These are phyloP conservation scores for Kodamaea alishanica DNA, from an alignment of 1,139 yeast species.

Conservation along the genomic window DNA sequence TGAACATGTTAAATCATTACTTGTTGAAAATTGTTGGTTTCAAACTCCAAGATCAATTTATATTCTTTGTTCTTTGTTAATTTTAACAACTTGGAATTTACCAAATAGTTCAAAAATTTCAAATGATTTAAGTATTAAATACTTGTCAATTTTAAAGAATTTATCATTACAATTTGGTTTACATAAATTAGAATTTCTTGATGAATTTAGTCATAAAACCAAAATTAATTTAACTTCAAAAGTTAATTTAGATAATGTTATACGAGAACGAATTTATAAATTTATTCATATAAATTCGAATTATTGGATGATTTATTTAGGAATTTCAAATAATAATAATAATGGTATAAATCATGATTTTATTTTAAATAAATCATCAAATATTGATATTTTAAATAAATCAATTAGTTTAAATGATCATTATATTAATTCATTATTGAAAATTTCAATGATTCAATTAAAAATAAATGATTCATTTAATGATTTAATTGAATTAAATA, in stretches of 20 bases:
- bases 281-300: constrained; percentile 43
- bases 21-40: constrained; percentile 44
- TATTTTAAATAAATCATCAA: constrained; percentile 36
- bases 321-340: constrained; percentile 37
- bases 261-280: constrained; percentile 45
- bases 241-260: constrained; percentile 31
- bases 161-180: constrained; percentile 44
- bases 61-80: constrained; percentile 36
- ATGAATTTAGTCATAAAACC: constrained; percentile 45
- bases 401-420: constrained; percentile 23
- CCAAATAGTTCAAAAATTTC: constrained; percentile 32
- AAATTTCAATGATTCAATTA: constrained; percentile 40
- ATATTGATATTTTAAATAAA: constrained; percentile 23
- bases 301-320: constrained; percentile 43
- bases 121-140: constrained; percentile 38
- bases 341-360: constrained; percentile 44
- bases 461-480: constrained; percentile 41
- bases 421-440: constrained; percentile 39
- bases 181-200: constrained; percentile 41
- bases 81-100: constrained; percentile 49
- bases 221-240: constrained; percentile 33
- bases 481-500: constrained; percentile 23
- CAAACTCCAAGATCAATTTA: constrained; percentile 45
- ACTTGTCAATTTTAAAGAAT: constrained; percentile 39
- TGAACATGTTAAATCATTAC: constrained; percentile 37